Base-by-base conservation (phyloP, 192 early-diverging fungal genomes). In the Coemansia sp. region DNA sequence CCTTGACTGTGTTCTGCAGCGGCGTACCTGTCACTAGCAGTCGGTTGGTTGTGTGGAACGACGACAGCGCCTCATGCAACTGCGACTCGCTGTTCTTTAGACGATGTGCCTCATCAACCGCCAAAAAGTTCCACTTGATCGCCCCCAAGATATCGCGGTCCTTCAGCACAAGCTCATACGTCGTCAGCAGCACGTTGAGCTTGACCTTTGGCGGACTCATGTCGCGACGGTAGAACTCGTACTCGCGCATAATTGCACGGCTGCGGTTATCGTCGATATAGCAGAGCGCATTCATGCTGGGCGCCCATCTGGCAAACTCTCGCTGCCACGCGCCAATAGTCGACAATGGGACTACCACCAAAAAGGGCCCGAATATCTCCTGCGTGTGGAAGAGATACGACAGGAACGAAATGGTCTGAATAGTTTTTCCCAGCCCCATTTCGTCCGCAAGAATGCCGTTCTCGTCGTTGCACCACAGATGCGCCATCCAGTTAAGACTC, bases 401-500 rank as follows among this genome's bases (percentile, higher is more conserved):
- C 17, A 98, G 82, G 68, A 98, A 95, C 26, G 94, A 91, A 61
- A 98, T 96, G 3, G 94, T 96, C 80, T 99, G 98, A 3, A 99
- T 87, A 0, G 98, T 98, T 84, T 99, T 99, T 5, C 98, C 98
- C 19, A 97, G 78, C 17, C 95, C 91, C 94, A 91, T 90, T 82
- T 98, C 97, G 72, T 98, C 97, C 0, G 97, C 98, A 38, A 98
- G 69, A 67, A 99, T 98, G 5, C 97, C 98, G 72, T 98, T 98
- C 75, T 95, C 86, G 81, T 97, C 94, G 58, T 88, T 87, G 70
- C 94, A 92, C 97, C 97, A 99, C 46, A 98, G 80, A 64, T 91
- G 88, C 4, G 94, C 94, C 90, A 96, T 93, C 98, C 98, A 99
- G 78, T 97, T 98, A 43, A 99, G 79, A 39, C 95, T 95, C 26